Evolutionary conservation across 129 eudicot genomes (phyloP), one percentile per base, ranked within the genome.

Genomic region (Scalesia atractyloides): DNA sequence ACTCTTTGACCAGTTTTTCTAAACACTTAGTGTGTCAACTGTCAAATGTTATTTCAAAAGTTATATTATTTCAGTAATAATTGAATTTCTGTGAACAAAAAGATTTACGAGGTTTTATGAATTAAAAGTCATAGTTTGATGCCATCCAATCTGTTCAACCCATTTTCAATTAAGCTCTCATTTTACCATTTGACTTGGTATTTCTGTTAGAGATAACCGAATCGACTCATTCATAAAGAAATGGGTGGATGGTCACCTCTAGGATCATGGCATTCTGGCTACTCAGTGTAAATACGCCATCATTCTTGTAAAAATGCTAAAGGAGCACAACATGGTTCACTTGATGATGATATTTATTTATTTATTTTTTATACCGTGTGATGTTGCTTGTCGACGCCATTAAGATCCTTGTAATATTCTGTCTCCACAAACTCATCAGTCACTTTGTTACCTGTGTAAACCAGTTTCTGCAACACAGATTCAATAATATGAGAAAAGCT

Each of bases 371-470:
- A 49, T 81, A 93, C 98, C 83, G 92, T 93, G 82, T 90, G 98
- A 81, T 93, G 98, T 60, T 85, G 92, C 84, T 90, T 93, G 82
- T 87, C 93, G 43, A 93, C 64, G 56, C 84, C 79, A 41, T 79
- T 84, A 46, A 93, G 91, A 79, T 93, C 98, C 76, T 76, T 86
- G 88, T 93, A 93, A 68, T 93, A 93, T 51, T 87, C 98, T 44
- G 98, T 93, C 82, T 93, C 98, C 49, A 82, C 86, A 70, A 89
- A 90, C 81, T 93, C 98, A 58, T 86, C 98, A 16, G 46, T 64
- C 62, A 24, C 88, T 73, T 87, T 44, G 18, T 76, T 79, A 54
- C 89, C 86, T 67, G 44, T 49, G 69, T 75, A 82, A 22, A 78
- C 87, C 50, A 89, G 37, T 81, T 93, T 93, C 98, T 93, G 97